Conservation (phyloP, 257 asterid genomes). For the Parsonsia alboflavescens region DNA sequence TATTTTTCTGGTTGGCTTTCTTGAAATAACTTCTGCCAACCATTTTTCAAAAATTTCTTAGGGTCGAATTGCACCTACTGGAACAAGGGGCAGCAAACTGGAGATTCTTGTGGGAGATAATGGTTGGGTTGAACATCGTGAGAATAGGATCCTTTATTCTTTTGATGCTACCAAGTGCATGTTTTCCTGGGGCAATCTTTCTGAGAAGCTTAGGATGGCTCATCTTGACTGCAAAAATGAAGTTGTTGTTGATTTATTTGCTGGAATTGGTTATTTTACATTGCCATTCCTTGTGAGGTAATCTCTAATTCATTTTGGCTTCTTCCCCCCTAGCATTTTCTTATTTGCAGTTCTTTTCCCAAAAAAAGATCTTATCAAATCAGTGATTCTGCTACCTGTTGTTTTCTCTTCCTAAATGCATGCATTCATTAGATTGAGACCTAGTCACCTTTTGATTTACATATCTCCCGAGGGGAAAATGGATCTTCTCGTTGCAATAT, state of each 20-base stretch:
- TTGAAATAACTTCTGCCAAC: slow-evolving; percentile 15
- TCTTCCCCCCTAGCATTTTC: background rate
- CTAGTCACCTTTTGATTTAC: background rate
- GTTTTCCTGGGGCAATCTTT: slow-evolving; percentile 99
- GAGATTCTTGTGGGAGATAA: slow-evolving; percentile 87
- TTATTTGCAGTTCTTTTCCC: background rate
- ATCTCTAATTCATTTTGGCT: slow-evolving; percentile 5
- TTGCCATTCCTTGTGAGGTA: slow-evolving; percentile 93
- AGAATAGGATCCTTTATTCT: slow-evolving; percentile 80
- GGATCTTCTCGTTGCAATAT: background rate
- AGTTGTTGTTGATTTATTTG: slow-evolving; percentile 85
- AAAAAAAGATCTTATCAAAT: background rate
- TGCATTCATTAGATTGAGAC: background rate
- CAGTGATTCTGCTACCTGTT: background rate
- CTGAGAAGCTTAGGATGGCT: slow-evolving; percentile 89
- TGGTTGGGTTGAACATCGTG: slow-evolving; percentile 97
- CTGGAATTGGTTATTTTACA: slow-evolving; percentile 96
- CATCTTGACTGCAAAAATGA: slow-evolving; percentile 66
- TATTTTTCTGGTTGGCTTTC: background rate
- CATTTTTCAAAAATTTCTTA: slow-evolving; percentile 27
- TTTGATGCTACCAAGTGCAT: slow-evolving; percentile 91
- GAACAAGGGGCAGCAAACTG: slow-evolving; percentile 88
- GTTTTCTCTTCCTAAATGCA: background rate
- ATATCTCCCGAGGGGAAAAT: background rate
- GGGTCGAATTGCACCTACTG: slow-evolving; percentile 76